These are phyloP conservation scores for Dryas drummondii DNA, from an alignment of 306 rosid species.

Conservation along the genomic window DNA sequence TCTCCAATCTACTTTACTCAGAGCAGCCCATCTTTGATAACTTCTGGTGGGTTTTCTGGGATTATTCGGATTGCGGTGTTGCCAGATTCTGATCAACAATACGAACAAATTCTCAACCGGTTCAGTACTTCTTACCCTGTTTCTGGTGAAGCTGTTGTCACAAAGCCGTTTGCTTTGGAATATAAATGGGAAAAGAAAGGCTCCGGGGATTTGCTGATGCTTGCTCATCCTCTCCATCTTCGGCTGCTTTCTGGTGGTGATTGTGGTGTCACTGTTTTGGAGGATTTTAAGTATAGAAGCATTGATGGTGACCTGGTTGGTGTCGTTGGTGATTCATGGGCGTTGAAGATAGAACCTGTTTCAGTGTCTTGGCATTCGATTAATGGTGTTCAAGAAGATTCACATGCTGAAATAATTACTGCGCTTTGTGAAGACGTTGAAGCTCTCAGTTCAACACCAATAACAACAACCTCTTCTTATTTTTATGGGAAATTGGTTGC, in stretches of 20 bases:
- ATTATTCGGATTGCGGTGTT: constrained; percentile 45
- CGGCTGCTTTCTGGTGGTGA: constrained; percentile 35
- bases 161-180: constrained; percentile 43
- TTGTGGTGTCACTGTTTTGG: constrained; percentile 33
- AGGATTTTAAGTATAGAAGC: constrained; percentile 53
- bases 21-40: constrained; percentile 34
- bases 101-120: constrained; percentile 18
- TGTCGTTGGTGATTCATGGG: constrained; percentile 63
- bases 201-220: constrained; percentile 46
- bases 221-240: constrained; percentile 73
- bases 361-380: constrained; percentile 66
- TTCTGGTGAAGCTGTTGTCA: constrained; percentile 45
- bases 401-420: constrained; percentile 37
- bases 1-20: constrained; percentile 42
- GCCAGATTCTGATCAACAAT: constrained; percentile 29
- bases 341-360: constrained; percentile 44
- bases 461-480: constrained; percentile 34
- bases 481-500: constrained; percentile 62
- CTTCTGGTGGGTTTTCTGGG: constrained; percentile 50
- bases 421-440: constrained; percentile 49
- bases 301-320: constrained; percentile 75
- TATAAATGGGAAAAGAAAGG: constrained; percentile 65
- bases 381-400: constrained; percentile 41
- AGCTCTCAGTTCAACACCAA: constrained; percentile 29
- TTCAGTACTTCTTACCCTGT: constrained; percentile 52